Conservation (phyloP, 768 basidiomycete genomes). For the Suillus subaureus region DNA sequence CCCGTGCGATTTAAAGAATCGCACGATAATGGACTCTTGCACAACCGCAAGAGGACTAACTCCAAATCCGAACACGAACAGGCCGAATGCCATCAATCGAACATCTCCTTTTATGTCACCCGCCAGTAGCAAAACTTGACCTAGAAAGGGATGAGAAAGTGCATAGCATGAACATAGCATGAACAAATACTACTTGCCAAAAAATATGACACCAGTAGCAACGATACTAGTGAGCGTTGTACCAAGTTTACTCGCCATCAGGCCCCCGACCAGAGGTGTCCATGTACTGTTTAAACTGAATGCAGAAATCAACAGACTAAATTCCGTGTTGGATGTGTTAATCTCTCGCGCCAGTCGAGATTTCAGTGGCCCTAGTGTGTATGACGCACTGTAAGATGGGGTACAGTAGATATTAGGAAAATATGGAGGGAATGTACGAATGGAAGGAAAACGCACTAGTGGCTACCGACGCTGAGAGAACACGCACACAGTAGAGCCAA, state of each 20-base stretch:
- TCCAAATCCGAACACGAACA: slow-evolving; percentile 81
- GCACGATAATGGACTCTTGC: slow-evolving; percentile 84
- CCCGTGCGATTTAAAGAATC: slow-evolving; percentile 76
- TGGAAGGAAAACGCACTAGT: slow-evolving; percentile 54
- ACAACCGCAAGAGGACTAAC: slow-evolving; percentile 80
- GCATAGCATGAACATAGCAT: not conserved
- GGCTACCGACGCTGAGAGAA: slow-evolving; percentile 73
- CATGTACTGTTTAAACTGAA: slow-evolving; percentile 74
- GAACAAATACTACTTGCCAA: slow-evolving; percentile 40
- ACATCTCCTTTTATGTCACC: slow-evolving; percentile 64
- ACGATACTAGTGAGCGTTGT: slow-evolving; percentile 72
- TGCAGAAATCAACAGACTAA: slow-evolving; percentile 75
- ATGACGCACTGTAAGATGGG: slow-evolving; percentile 52
- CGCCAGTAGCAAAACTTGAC: slow-evolving; percentile 65
- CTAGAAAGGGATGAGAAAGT: slow-evolving; percentile 33
- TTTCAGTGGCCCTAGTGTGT: slow-evolving; percentile 81
- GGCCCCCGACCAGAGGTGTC: slow-evolving; percentile 79
- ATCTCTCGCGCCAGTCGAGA: slow-evolving; percentile 67
- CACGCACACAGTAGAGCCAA: slow-evolving; percentile 73
- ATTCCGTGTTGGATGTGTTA: slow-evolving; percentile 76
- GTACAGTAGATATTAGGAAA: slow-evolving; percentile 9
- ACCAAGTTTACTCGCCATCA: slow-evolving; percentile 70
- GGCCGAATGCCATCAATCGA: slow-evolving; percentile 71
- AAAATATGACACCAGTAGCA: slow-evolving; percentile 72
- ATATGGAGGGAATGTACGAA: not conserved